Percentiles rank a stretch among this genome's conserved stretches.
phyloP scores from a whole-genome alignment of 2,329 filamentous ascomycete genomes.

The Sordariomycetes sp. region DNA sequence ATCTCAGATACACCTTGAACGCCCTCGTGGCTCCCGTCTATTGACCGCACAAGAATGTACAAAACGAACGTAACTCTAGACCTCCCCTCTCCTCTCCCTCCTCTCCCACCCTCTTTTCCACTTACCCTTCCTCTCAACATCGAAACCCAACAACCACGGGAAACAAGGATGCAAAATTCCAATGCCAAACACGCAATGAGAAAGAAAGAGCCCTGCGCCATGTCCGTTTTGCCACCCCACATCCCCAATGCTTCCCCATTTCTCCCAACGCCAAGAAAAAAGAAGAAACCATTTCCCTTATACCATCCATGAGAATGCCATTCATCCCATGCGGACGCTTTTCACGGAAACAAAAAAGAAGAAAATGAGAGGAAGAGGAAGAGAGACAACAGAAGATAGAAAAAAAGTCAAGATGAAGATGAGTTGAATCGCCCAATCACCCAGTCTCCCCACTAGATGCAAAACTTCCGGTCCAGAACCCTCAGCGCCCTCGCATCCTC shows the following conservation, averaged over 20 bases:
- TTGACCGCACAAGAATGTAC: neutral
- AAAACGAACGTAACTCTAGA: neutral
- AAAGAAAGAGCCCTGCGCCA: neutral
- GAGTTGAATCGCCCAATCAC: neutral
- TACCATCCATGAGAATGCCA: neutral
- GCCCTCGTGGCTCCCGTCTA: neutral
- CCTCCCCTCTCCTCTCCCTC: neutral
- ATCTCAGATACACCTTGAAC: neutral
- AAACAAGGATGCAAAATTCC: neutral
- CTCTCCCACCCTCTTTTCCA: neutral
- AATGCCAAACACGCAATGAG: neutral
- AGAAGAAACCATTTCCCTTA: neutral
- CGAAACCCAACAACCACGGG: too few species aligned
- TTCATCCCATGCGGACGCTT: neutral
- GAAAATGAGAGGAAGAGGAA: neutral
- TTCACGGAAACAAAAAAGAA: neutral
- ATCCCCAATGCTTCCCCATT: neutral
- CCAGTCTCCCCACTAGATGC: slow-evolving; percentile 13
- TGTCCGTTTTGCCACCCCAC: neutral
- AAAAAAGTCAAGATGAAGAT: neutral
- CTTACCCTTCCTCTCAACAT: neutral
- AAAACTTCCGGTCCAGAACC: slow-evolving; percentile 50
- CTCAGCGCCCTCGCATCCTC: slow-evolving; percentile 54
- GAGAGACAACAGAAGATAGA: neutral
- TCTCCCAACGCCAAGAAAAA: neutral